These are phyloP conservation scores for Hypoxylon rubiginosum DNA, from an alignment of 2,329 filamentous ascomycete species.

Conservation along the genomic window DNA sequence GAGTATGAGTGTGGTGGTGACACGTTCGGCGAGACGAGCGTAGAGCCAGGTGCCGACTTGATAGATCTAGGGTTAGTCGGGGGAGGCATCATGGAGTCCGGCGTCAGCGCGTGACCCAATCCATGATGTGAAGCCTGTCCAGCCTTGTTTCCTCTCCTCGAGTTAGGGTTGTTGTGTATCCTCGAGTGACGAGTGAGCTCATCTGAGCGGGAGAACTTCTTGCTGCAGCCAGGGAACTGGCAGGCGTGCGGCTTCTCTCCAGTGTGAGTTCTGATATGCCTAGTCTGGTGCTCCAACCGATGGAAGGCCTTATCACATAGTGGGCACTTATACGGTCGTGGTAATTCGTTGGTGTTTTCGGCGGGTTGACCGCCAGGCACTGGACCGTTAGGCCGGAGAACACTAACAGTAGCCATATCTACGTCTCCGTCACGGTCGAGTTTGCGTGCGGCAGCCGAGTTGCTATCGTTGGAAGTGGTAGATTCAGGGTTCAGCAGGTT, in stretches of 20 bases:
- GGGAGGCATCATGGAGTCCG: constrained; percentile 79
- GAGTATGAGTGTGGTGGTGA: constrained; percentile 93
- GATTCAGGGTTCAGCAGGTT: constrained; percentile 78
- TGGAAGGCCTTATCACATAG: constrained; percentile 99
- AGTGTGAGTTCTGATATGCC: constrained; percentile 95
- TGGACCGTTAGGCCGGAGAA: constrained; percentile 73
- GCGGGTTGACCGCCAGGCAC: constrained; percentile 72
- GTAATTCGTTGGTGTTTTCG: constrained; percentile 78
- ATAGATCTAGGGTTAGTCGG: constrained; percentile 82
- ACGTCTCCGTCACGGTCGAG: constrained; percentile 54
- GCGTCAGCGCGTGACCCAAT: constrained; percentile 62
- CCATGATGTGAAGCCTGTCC: constrained; percentile 61
- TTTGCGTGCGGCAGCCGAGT: constrained; percentile 35
- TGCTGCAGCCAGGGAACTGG: constrained; percentile 94
- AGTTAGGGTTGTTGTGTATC: constrained; percentile 99
- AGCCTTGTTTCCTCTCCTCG: constrained; percentile 89
- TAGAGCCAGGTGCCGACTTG: constrained; percentile 88
- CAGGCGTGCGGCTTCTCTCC: constrained; percentile 98
- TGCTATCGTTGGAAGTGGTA: constrained; percentile 51
- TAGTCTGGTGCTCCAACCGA: constrained; percentile 91
- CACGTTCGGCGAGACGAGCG: constrained; percentile 92
- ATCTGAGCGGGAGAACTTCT: constrained; percentile 96
- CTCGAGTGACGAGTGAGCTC: constrained; percentile 96
- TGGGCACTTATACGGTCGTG: constrained; percentile 97
- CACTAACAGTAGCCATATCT: constrained; percentile 68